Evolutionary conservation across 73 alveolate species (phyloP), one percentile per base, ranked within the genome.

Genomic region (Uronychia setigera): DNA sequence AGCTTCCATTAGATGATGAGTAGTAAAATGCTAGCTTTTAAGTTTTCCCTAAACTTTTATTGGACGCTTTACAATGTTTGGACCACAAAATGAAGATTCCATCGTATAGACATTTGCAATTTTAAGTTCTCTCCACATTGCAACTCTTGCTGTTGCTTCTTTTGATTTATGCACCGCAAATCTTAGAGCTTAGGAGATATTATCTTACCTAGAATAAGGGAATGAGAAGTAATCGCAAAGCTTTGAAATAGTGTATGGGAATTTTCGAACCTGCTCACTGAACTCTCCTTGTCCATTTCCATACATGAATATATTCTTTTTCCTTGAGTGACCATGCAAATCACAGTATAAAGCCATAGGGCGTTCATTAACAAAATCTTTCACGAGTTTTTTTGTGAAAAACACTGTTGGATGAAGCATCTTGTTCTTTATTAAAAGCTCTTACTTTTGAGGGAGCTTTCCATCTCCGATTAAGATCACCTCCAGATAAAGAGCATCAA

Each of bases 251-350:
- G 95, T 60, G 83, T 80, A 95, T 32, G 99, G 99, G 34, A 97
- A 95, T 77, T 88, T 76, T 87, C 97, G 93, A 57, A 98, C 91
- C 11, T 87, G 80, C 80, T 85, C 93, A 58, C 97, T 96, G 76
- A 77, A 80, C 32, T 87, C 85, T 78, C 91, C 85, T 46, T 81
- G 83, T 77, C 91, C 87, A 80, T 90, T 90, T 0, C 96, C 94
- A 85, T 94, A 94, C 86, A 92, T 86, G 77, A 94, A 94, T 31
- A 94, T 85, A 82, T 94, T 94, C 88, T 91, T 91, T 27, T 94
- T 80, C n/a, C 97, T 93, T 74, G 93, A 93, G 83, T 93, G 97
- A 26, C 96, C 96, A 83, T 94, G 98, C 76, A 93, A 91, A 82
- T 94, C 98, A 57, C 92, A 87, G 32, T 83, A 88, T 81, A 91